A percentile compares a stretch with the other conserved stretches of the same genome.
Conservation (phyloP, 1,284 basidiomycete species). For the Crocinoboletus sp. region DNA sequence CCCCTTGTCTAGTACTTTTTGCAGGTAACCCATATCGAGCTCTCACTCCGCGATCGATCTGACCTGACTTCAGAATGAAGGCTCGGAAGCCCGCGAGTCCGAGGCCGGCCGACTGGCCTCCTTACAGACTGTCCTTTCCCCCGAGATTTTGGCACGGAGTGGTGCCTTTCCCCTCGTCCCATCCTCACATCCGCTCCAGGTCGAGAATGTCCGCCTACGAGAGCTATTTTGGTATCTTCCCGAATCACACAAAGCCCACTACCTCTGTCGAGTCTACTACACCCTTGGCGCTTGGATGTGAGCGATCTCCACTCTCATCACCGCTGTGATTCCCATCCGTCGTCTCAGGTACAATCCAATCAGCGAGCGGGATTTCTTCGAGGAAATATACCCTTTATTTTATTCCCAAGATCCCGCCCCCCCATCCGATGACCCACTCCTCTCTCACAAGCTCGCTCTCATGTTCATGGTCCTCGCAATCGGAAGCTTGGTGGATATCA, state of each 20-base stretch:
- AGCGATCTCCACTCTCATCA: constrained; percentile 15
- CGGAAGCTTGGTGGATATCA: constrained; percentile 64
- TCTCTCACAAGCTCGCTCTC: constrained; percentile 63
- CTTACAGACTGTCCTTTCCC: constrained; percentile 52
- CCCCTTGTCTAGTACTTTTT: constrained; percentile 74
- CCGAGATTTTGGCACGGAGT: constrained; percentile 58
- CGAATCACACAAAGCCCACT: constrained; percentile 49
- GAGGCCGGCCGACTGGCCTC: constrained; percentile 43
- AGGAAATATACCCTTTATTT: constrained; percentile 57
- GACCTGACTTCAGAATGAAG: constrained; percentile 47
- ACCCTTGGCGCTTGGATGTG: constrained; percentile 75
- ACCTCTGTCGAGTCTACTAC: constrained; percentile 61
- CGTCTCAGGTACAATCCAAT: constrained; percentile 67
- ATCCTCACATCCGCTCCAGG: constrained; percentile 38
- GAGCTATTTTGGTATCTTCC: constrained; percentile 69
- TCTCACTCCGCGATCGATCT: constrained; percentile 9
- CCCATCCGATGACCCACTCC: constrained; percentile 51
- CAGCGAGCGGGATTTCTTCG: constrained; percentile 58
- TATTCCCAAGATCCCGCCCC: constrained; percentile 48
- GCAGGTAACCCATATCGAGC: constrained; percentile 41
- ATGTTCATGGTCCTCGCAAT: constrained; percentile 75
- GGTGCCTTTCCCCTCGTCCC: constrained; percentile 62
- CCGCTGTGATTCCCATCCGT: constrained; percentile 11
- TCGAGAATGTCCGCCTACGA: constrained; percentile 47
- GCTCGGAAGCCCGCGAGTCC: constrained; percentile 46